phyloP scores from a whole-genome alignment of 139 green algal genomes.

The Ostreobium quekettii region DNA sequence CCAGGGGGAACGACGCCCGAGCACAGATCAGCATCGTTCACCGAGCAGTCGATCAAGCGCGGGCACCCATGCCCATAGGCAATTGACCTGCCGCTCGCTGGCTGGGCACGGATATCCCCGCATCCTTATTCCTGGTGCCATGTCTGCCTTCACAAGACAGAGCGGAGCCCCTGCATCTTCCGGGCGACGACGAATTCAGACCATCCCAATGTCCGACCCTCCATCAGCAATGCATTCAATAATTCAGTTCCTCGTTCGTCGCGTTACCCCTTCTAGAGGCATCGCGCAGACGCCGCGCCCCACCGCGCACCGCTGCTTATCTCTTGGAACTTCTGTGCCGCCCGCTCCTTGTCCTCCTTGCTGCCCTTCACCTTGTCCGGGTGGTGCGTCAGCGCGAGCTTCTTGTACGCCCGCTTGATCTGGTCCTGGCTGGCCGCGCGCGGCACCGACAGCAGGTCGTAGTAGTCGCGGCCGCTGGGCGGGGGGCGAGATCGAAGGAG shows the following conservation, averaged over 20 bases:
- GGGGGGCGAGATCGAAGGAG: neutral
- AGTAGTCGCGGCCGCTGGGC: slow-evolving; percentile 75
- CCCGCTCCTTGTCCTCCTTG: slow-evolving; percentile 74
- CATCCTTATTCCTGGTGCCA: no score
- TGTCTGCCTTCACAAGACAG: neutral
- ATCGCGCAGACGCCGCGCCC: slow-evolving; percentile 2
- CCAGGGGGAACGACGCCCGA: neutral
- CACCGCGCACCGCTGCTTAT: slow-evolving; percentile 70
- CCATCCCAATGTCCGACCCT: neutral
- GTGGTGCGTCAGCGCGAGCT: slow-evolving; percentile 95
- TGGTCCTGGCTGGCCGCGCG: slow-evolving; percentile 65
- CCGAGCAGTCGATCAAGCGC: no score
- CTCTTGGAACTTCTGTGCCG: slow-evolving; percentile 89
- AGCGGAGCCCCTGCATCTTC: neutral
- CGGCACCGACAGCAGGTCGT: slow-evolving; percentile 79
- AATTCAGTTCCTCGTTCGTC: neutral
- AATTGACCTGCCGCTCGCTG: no score
- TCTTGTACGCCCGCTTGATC: slow-evolving; percentile 93
- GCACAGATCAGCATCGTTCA: neutral
- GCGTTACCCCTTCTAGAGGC: neutral
- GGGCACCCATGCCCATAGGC: no score
- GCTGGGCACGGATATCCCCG: no score
- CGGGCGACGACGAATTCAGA: neutral
- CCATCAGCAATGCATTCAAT: neutral
- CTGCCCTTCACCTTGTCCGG: slow-evolving; percentile 41